These are phyloP conservation scores for Acrodontium crateriforme DNA, from an alignment of 2,329 filamentous ascomycete species.

Conservation along the genomic window DNA sequence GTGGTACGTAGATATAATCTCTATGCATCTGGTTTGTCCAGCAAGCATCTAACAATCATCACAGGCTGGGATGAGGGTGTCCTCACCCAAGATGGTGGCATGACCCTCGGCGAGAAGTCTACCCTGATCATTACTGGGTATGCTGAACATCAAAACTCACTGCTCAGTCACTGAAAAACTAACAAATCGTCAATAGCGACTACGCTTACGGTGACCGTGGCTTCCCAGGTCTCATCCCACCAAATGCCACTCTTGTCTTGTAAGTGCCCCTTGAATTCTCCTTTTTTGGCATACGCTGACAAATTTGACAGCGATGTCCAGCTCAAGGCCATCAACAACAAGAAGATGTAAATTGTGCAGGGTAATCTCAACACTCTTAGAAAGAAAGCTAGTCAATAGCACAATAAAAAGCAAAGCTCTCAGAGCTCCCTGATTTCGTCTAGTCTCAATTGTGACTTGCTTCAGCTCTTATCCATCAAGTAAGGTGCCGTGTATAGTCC, in stretches of 20 bases:
- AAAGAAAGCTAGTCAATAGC: too few relatives aligned
- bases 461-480: too few relatives aligned
- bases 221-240: conserved; percentile 64
- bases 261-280: conserved; percentile 37
- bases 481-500: too few relatives aligned
- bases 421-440: too few relatives aligned
- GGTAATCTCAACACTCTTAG: too few relatives aligned
- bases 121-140: conserved; percentile 69
- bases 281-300: too few relatives aligned
- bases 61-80: conserved; percentile 56
- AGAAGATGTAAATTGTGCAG: conserved; percentile 20
- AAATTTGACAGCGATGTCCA: conserved; percentile 56
- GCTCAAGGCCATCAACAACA: conserved; percentile 49
- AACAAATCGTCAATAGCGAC: conserved; percentile 32
- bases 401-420: too few relatives aligned
- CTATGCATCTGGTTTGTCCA: too few relatives aligned
- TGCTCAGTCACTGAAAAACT: neutral
- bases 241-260: conserved; percentile 68
- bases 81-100: conserved; percentile 36
- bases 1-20: conserved; percentile 43
- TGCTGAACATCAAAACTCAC: conserved; percentile 16
- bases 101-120: conserved; percentile 85
- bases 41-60: too few relatives aligned
- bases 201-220: conserved; percentile 53
- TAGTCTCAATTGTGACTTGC: too few relatives aligned